Base-by-base conservation (phyloP, 2,329 filamentous ascomycete species). In the Monilinia polystroma region DNA sequence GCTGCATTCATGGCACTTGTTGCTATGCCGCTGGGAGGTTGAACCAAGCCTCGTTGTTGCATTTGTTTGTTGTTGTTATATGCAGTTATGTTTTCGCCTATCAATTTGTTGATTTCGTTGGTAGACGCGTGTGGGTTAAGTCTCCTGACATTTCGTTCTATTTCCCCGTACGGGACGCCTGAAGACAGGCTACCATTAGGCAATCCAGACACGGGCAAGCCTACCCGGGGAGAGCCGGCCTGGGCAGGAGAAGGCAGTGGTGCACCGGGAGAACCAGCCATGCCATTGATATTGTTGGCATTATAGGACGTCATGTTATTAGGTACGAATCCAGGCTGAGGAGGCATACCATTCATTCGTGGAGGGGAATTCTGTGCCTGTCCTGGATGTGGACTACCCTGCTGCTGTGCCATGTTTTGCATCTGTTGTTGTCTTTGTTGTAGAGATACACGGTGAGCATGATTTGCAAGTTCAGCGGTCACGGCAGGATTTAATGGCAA, bases 371-470 rank as follows among this genome's bases (percentile, higher is more conserved):
- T 75, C 29, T 76, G 73, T 47, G 73, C 70, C 45, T 72, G 73
- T 68, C 70, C 69, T 65, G 75, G 72, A 43, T 73, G 71, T 55
- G 72, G 68, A 35, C 70, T 70, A 68, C 59, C 51, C 26, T 68
- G 57, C 38, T 75, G 73, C 68, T 76, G 75, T 71, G 71, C 54
- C 58, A 62, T 62, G 23, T 49, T 62, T 20, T 69, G 64, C 32
- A 73, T 71, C 12, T 69, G 73, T 60, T 74, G 73, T 66, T 78
- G 77, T 55, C 64, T 63, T 26, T 66, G 64, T 51, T 66, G 64
- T 23, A 63, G 14, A 20, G 89, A 83, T 53, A 91, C 86, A 54
- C 86, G 85, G 65, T 87, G 86, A 20, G 87, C 85, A 73, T 90
- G 87, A 72, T 89, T 80, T 71, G 88, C 81, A 57, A 88, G 77